Evolutionary conservation across 2,329 filamentous ascomycete species (phyloP), one percentile per base, ranked within the genome.

Genomic region (Ramularia endophylla): DNA sequence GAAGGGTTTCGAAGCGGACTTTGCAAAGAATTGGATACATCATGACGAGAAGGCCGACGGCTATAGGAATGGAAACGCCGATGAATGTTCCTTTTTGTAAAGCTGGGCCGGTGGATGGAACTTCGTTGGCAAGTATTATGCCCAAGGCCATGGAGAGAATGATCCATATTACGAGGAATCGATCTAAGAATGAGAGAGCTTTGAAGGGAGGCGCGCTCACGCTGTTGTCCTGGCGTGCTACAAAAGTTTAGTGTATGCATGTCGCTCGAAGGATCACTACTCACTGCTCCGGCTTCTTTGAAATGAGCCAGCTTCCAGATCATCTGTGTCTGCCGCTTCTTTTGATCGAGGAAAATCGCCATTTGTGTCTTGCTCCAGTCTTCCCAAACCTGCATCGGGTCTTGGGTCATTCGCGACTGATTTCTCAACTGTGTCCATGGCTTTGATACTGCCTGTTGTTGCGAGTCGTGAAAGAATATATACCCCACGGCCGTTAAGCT

Each of bases 1-100:
- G 85, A 8, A 94, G 65, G 0, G 77, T 76, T 61, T 94, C 87
- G 63, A 80, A 92, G 29, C 78, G 78, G 5, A 94, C 83, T 62
- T 92, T 92, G 73, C 86, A 94, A 0, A 94, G 69, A 45, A 94
- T 94, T 0, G 87, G 88, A 57, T 92, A 94, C 86, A 94, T 94
- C 87, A 94, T 94, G 30, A 94, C 80, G 1, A 94, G 72, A 1
- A 94, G 67, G 0, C 87, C 87, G 35, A 94, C 68, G 0, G 87
- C 86, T 37, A 46, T 51, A 0, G 81, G 81, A 17, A 83, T 65
- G 1, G 78, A 82, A 0, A 85, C 80, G 0, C 80, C 79, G 0
- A 85, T 83, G 53, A 90, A 88, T 18, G 77, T 75, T 5, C 85
- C 85, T 52, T 73, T 77, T 48, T 89, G 76, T 11, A 92, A 61